Conservation (phyloP, 192 early-diverging fungal species). For the Coemansia sp. region DNA sequence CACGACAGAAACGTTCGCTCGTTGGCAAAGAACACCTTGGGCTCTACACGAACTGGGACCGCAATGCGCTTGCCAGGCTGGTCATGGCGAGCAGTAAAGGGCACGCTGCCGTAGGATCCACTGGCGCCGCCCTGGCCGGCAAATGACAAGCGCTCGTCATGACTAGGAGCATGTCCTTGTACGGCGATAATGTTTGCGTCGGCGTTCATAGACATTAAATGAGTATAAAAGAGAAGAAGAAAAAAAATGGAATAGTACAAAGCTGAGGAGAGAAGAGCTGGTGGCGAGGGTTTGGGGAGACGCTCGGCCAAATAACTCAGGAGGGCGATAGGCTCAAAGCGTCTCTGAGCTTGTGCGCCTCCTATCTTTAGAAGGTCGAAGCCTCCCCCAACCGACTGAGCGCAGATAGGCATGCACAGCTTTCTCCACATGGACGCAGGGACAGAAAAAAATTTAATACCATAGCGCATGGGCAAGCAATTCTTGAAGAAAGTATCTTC, state of each 20-base stretch:
- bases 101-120: constrained; percentile 44
- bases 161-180: constrained; percentile 37
- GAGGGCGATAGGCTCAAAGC: background rate
- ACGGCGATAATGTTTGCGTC: constrained; percentile 55
- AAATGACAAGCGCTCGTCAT: constrained; percentile 10
- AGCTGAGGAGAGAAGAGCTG: constrained; percentile 8
- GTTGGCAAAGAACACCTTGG: constrained; percentile 95
- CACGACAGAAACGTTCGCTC: constrained; percentile 92
- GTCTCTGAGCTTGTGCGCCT: background rate
- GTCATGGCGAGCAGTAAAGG: constrained; percentile 28
- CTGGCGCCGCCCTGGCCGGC: background rate
- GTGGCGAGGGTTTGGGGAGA: constrained; percentile 6
- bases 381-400: background rate
- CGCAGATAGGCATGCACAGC: background rate
- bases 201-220: constrained; percentile 34
- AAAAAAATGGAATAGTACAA: background rate
- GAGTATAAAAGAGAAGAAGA: background rate
- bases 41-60: constrained; percentile 76
- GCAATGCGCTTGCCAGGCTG: constrained; percentile 68
- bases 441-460: background rate
- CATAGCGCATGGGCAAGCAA: background rate
- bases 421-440: background rate
- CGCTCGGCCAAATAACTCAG: background rate
- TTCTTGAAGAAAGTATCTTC: background rate
- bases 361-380: background rate